These are phyloP conservation scores for Suillus luteus DNA, from an alignment of 768 basidiomycete genomes.

Conservation along the genomic window DNA sequence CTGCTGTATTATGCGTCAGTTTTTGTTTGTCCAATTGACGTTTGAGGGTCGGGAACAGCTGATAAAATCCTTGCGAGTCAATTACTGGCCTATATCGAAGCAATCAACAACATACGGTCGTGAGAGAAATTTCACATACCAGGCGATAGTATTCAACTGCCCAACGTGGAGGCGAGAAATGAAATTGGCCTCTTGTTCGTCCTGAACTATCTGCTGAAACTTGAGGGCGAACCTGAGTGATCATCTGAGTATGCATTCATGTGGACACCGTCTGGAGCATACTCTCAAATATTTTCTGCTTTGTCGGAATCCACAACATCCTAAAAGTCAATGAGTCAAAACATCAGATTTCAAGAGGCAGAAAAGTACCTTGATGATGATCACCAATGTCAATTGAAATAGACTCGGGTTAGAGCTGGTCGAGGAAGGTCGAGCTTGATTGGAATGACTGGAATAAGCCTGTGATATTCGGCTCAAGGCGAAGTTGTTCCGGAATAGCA, in stretches of 20 bases:
- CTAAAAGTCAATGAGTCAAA: not conserved
- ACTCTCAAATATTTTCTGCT: too few species aligned
- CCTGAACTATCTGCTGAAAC: conserved; percentile 31
- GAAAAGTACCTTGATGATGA: conserved; percentile 57
- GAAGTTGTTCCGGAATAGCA: conserved; percentile 70
- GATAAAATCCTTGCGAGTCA: conserved; percentile 25
- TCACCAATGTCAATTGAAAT: conserved; percentile 58
- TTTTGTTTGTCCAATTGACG: too few species aligned
- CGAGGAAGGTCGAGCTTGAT: conserved; percentile 41
- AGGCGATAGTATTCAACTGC: conserved; percentile 53
- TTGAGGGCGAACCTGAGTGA: too few species aligned
- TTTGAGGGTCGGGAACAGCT: too few species aligned
- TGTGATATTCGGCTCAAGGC: conserved; percentile 60
- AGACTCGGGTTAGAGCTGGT: conserved; percentile 60
- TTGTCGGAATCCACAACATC: too few species aligned
- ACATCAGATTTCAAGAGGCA: too few species aligned
- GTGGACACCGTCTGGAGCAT: too few species aligned
- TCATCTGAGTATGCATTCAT: too few species aligned
- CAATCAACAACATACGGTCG: too few species aligned
- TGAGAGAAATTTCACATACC: too few species aligned
- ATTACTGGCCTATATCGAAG: conserved; percentile 48
- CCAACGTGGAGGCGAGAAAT: conserved; percentile 61
- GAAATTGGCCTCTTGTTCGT: conserved; percentile 31
- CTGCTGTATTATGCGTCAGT: too few species aligned
- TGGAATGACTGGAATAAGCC: conserved; percentile 56